Percentiles rank a stretch among this genome's conserved stretches.
phyloP scores from a whole-genome alignment of 192 early-diverging fungal genomes.

The Coemansia sp. region DNA sequence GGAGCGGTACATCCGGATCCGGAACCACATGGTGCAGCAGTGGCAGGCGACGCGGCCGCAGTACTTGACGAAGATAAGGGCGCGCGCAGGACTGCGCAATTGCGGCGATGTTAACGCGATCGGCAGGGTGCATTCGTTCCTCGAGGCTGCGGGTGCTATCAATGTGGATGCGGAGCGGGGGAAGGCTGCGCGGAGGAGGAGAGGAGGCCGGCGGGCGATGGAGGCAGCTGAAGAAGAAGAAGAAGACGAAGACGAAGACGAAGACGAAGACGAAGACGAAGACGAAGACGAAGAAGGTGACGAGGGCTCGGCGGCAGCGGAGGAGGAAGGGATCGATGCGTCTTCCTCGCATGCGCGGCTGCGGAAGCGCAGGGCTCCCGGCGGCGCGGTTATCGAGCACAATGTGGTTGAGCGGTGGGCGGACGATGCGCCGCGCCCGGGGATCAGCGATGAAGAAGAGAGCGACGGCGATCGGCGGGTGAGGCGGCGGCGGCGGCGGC shows the following conservation, averaged over 20 bases:
- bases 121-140: constrained; percentile 78
- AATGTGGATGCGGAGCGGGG: constrained; percentile 62
- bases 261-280: too few species aligned
- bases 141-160: constrained; percentile 77
- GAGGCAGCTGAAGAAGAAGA: background rate
- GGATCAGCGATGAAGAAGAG: constrained; percentile 7
- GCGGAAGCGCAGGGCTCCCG: constrained; percentile 3
- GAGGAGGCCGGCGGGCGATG: background rate
- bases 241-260: too few species aligned
- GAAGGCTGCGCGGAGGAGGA: background rate
- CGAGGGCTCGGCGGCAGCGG: background rate
- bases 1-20: constrained; percentile 81
- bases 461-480: background rate
- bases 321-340: background rate
- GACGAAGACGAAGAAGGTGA: too few species aligned
- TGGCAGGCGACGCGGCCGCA: constrained; percentile 70
- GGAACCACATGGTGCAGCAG: constrained; percentile 83
- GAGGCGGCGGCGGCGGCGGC: background rate
- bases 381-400: constrained; percentile 43
- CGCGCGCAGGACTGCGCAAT: constrained; percentile 70
- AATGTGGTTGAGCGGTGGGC: constrained; percentile 28
- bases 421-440: constrained; percentile 18
- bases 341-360: background rate
- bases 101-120: constrained; percentile 95
- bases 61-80: constrained; percentile 83